Percentiles rank a stretch among this genome's conserved stretches.
Evolutionary conservation across 805 yeast genomes (phyloP).

Genomic region (Huiozyma naganishii): DNA sequence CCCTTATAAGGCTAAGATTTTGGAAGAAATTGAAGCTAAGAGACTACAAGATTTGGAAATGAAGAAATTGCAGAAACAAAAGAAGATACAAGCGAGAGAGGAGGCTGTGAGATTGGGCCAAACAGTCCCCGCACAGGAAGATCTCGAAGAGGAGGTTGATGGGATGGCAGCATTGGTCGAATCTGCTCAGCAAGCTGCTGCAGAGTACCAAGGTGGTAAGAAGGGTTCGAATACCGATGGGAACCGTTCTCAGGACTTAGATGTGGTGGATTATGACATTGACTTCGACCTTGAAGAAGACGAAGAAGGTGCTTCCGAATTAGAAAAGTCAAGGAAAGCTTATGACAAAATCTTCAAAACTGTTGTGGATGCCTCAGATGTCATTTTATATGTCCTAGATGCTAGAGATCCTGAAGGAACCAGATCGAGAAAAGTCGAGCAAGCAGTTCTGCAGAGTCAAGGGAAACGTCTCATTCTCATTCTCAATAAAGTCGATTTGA

Average conservation of each 20-base stretch:
- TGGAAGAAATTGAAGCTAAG: conserved; percentile 57
- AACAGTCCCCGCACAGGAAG: conserved; percentile 27
- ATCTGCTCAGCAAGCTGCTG: conserved; percentile 84
- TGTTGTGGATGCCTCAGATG: conserved; percentile 88
- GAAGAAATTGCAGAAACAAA: conserved; percentile 41
- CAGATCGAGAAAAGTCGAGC: conserved; percentile 83
- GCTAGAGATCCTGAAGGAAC: conserved; percentile 97
- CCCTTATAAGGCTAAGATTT: conserved; percentile 83
- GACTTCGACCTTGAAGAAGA: conserved; percentile 32
- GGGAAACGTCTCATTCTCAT: conserved; percentile 73
- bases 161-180: conserved; percentile 77
- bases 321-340: conserved; percentile 75
- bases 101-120: conserved; percentile 30
- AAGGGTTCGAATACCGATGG: conserved; percentile 22
- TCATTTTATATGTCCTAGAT: conserved; percentile 84
- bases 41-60: conserved; percentile 47
- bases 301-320: conserved; percentile 36
- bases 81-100: conserved; percentile 32
- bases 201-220: conserved; percentile 46
- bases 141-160: conserved; percentile 35
- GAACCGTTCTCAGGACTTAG: conserved; percentile 27
- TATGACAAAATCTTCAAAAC: conserved; percentile 89
- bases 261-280: conserved; percentile 39
- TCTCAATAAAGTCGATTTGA: conserved; percentile 83
- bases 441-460: conserved; percentile 70